Evolutionary conservation across 352 stramenopile genomes (phyloP), one percentile per base, ranked within the genome.

Genomic region (Globisporangium mamillatum): DNA sequence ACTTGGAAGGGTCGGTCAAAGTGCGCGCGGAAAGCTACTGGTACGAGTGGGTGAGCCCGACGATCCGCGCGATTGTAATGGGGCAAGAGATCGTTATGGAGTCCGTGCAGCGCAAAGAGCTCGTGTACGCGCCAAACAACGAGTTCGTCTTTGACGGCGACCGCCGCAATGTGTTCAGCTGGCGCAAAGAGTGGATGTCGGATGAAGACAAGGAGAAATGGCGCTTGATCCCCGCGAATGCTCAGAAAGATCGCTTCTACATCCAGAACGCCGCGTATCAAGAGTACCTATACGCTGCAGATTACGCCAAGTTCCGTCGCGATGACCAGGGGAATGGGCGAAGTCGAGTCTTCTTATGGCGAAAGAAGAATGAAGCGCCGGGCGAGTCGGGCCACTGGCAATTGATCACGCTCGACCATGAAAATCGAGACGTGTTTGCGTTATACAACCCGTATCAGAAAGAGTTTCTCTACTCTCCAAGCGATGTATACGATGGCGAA

Each of bases 371-470:
- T 7, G 81, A 90, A 12, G 60, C 69, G 0, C 75, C 84, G 1
- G 84, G 82, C 9, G 75, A 79, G 8, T 72, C 75, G 1, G 82
- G 83, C 10, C 81, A 89, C 46, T 93, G 84, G 84, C 82, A 91
- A 61, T 65, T 93, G 2, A 64, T 91, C 24, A 64, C 76, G 1
- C 63, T 89, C 55, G 78, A 81, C 63, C 54, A 46, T 14, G 60
- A 63, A 6, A 62, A 72, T 10, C 72, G 82, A 44, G 82, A 93
- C 63, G 74, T 88, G 25, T 93, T 90, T 73, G 82, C 79, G 14
- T 63, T 93, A 3, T 93, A 93, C 65, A 93, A 93, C 65, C 76
- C 81, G 27, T 89, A 93, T 68, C 81, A 90, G 50, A 80, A 83
- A 20, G 79, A 91, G 70, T 91, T 87, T 74, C 71, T 93, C 50